Conservation (phyloP, 176 grass and related monocot genomes). For the Luzula sylvatica region DNA sequence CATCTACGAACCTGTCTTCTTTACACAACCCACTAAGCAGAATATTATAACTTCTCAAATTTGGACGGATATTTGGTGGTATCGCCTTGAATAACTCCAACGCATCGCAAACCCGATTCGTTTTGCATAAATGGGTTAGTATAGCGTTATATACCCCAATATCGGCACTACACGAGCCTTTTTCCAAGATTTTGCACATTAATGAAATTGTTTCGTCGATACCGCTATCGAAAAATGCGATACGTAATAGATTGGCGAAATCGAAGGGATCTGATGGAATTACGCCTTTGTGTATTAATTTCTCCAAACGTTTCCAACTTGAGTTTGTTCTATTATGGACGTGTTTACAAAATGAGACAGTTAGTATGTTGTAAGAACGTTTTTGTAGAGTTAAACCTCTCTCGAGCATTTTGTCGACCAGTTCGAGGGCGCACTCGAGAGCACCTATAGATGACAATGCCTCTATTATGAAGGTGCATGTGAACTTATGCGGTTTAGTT, state of each 20-base stretch:
- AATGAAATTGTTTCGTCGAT: neutral
- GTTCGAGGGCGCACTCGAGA: neutral
- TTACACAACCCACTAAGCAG: neutral
- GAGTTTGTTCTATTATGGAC: neutral
- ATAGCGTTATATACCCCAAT: neutral
- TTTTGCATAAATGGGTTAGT: neutral
- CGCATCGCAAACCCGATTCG: neutral
- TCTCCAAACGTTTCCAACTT: neutral
- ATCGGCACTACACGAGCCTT: neutral
- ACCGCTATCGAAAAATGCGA: neutral
- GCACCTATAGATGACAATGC: neutral
- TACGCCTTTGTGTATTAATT: constrained; percentile 11
- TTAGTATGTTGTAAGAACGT: neutral
- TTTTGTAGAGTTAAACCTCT: neutral
- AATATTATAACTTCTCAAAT: constrained; percentile 13
- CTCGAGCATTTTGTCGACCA: neutral
- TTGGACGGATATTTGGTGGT: neutral
- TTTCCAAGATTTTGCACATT: neutral
- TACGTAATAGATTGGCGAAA: neutral
- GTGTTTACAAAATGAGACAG: neutral
- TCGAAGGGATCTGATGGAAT: neutral
- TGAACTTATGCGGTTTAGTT: neutral
- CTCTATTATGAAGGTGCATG: constrained; percentile 9
- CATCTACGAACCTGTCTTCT: neutral
- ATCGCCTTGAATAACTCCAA: constrained; percentile 6